phyloP scores from a whole-genome alignment of 164 flowering plant species.

The Berberis vulgaris region DNA sequence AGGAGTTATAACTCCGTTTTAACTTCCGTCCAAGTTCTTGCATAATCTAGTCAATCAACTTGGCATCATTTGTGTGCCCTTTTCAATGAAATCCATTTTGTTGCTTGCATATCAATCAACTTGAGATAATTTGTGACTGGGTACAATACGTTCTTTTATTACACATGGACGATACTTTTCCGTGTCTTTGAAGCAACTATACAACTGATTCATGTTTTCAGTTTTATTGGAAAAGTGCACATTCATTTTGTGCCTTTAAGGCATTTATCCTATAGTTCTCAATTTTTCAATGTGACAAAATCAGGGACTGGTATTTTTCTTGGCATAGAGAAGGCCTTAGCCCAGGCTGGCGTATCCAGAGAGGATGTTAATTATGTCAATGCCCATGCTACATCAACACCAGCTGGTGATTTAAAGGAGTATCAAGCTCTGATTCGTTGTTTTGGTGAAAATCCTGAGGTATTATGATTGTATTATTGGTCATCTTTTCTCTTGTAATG shows the following conservation, averaged over 20 bases:
- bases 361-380: constrained; percentile 74
- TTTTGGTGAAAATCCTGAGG: constrained; percentile 89
- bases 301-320: constrained; percentile 79
- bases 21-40: too few relatives aligned
- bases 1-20: too few relatives aligned
- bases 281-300: neutral
- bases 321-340: constrained; percentile 83
- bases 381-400: constrained; percentile 96
- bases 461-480: constrained; percentile 12
- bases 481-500: neutral
- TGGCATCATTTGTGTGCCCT: too few relatives aligned
- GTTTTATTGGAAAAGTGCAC: neutral
- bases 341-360: constrained; percentile 65
- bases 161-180: too few relatives aligned
- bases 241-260: neutral
- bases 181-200: too few relatives aligned
- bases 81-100: too few relatives aligned
- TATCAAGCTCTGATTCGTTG: constrained; percentile 77
- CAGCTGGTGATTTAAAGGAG: constrained; percentile 82
- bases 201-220: too few relatives aligned
- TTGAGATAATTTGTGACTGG: too few relatives aligned
- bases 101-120: too few relatives aligned
- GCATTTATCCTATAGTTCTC: neutral
- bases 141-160: too few relatives aligned
- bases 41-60: too few relatives aligned